A percentile compares a stretch with the other conserved stretches of the same genome.
These are phyloP conservation scores for Verticillium albo-atrum DNA, from an alignment of 2,329 filamentous ascomycete species.

Conservation along the genomic window DNA sequence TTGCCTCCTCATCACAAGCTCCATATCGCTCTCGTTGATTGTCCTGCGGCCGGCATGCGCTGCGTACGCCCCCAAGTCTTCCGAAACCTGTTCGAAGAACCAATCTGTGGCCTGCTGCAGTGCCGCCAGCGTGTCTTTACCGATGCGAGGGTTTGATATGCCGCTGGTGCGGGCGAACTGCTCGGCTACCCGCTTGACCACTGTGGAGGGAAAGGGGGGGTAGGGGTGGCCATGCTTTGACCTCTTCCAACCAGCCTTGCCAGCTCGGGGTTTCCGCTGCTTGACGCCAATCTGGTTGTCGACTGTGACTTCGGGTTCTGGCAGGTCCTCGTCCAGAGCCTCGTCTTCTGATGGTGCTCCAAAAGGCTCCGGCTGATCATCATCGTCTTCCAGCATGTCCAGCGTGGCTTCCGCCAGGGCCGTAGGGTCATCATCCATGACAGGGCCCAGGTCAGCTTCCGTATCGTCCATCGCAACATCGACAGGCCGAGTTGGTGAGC, in stretches of 20 bases:
- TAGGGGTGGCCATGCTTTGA: conserved; percentile 73
- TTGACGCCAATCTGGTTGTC: conserved; percentile 14
- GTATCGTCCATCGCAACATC: background rate
- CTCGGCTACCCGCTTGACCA: conserved; percentile 70
- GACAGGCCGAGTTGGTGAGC: conserved; percentile 8
- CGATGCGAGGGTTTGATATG: conserved; percentile 63
- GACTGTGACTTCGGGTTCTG: conserved; percentile 14
- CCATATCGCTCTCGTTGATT: conserved; percentile 80
- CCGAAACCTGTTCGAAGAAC: conserved; percentile 85
- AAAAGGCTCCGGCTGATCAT: background rate
- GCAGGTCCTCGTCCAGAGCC: conserved; percentile 16
- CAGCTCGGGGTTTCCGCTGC: conserved; percentile 30
- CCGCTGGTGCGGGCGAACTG: conserved; percentile 66
- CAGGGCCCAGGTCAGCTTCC: conserved; percentile 1
- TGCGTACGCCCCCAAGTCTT: conserved; percentile 76
- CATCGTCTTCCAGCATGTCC: background rate
- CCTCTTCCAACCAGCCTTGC: conserved; percentile 40
- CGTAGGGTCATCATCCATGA: background rate
- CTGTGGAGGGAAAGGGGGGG: conserved; percentile 65
- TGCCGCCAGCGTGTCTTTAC: conserved; percentile 67
- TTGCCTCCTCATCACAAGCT: conserved; percentile 79
- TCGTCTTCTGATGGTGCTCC: conserved; percentile 16
- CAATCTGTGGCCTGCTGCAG: conserved; percentile 81
- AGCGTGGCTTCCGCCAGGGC: background rate
- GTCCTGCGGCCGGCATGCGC: conserved; percentile 77